Evolutionary conservation across 805 yeast species (phyloP).

Genomic region (Priceomyces fermenticarens): DNA sequence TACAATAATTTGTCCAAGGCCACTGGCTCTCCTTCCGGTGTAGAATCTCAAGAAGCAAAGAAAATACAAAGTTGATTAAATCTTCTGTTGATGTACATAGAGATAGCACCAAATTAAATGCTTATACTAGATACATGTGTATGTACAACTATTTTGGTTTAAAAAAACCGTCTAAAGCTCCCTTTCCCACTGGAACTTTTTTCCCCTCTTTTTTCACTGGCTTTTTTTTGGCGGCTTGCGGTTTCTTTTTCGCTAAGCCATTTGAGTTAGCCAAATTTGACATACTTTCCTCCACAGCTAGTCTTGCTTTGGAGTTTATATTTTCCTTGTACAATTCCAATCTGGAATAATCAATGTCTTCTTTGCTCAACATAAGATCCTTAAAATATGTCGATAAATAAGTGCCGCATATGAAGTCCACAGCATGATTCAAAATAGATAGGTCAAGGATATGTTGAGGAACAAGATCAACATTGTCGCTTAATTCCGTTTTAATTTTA

Average conservation of each 20-base stretch:
- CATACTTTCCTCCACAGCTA: conserved; percentile 25
- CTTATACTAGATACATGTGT: neutral
- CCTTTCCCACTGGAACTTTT: conserved; percentile 54
- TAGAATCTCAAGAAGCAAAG: neutral
- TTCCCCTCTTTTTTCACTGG: conserved; percentile 24
- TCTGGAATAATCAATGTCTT: too few species aligned
- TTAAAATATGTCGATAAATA: conserved; percentile 33
- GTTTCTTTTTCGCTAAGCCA: conserved; percentile 18
- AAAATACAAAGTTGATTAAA: neutral
- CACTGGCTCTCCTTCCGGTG: conserved; percentile 10
- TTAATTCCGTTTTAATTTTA: conserved; percentile 18
- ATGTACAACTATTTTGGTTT: conserved; percentile 29
- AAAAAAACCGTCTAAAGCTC: conserved; percentile 71
- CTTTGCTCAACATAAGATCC: neutral
- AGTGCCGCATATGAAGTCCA: conserved; percentile 46
- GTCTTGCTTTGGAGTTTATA: conserved; percentile 14
- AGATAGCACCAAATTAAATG: neutral
- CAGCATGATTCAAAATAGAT: conserved; percentile 37
- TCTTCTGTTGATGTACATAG: neutral
- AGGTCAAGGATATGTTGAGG: conserved; percentile 33
- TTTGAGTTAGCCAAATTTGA: conserved; percentile 16
- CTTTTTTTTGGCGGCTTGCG: conserved; percentile 19
- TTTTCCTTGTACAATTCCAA: neutral
- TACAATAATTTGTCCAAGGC: conserved; percentile 48
- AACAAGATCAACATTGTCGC: conserved; percentile 14